Conservation (phyloP, 75 land plant genomes). For the Pseudotsuga menziesii region DNA sequence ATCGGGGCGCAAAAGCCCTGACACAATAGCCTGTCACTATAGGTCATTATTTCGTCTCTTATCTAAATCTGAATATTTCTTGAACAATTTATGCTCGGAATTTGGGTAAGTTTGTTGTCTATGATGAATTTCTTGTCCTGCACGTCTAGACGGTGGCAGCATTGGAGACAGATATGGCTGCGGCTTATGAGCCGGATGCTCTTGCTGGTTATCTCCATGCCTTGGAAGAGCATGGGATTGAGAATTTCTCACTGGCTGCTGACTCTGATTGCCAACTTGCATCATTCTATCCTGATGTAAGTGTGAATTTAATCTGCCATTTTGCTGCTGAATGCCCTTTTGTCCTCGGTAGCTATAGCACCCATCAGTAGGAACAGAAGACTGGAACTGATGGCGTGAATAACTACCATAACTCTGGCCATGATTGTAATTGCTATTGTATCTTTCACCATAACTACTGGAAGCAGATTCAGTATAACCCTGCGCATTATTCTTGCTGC, state of each 20-base stretch:
- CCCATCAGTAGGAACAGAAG: background rate
- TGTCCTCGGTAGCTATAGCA: background rate
- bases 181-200: background rate
- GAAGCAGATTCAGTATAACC: background rate
- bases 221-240: background rate
- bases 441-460: background rate
- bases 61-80: background rate
- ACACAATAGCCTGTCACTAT: background rate
- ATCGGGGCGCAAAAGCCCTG: background rate
- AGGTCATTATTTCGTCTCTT: background rate
- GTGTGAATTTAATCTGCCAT: background rate
- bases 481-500: background rate
- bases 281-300: background rate
- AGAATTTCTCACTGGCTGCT: background rate
- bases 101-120: background rate
- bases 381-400: background rate
- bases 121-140: background rate
- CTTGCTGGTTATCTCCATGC: background rate
- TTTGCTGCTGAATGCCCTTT: background rate
- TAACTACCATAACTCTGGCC: background rate
- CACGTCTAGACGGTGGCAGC: background rate
- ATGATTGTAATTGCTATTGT: background rate
- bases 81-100: background rate
- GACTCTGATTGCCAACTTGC: background rate
- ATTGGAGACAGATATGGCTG: background rate